Conservation (phyloP, 1,284 basidiomycete genomes). For the Stereum hirsutum region DNA sequence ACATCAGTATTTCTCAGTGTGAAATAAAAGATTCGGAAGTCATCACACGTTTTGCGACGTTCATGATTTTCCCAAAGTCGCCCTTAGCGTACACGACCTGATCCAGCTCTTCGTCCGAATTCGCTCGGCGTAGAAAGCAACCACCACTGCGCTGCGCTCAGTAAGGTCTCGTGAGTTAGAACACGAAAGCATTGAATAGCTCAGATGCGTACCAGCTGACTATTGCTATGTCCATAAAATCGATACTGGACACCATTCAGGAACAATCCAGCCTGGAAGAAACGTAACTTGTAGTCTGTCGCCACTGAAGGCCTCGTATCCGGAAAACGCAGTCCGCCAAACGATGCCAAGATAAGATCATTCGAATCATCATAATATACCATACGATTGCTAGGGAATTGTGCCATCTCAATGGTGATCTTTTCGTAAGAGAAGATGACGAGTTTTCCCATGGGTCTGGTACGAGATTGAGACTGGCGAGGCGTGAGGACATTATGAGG, state of each 20-base stretch:
- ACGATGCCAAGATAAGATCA: constrained; percentile 47
- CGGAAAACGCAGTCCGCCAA: constrained; percentile 42
- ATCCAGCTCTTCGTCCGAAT: constrained; percentile 45
- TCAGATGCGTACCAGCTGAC: constrained; percentile 39
- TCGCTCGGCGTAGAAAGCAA: constrained; percentile 49
- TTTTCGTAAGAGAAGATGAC: constrained; percentile 39
- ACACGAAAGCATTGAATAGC: not conserved
- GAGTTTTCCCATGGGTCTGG: constrained; percentile 28
- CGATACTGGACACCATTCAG: constrained; percentile 52
- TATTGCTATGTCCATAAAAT: constrained; percentile 63
- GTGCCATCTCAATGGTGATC: constrained; percentile 37
- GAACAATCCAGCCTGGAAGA: constrained; percentile 44
- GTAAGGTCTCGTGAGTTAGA: not conserved
- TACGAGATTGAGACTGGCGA: not conserved
- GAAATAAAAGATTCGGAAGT: not conserved
- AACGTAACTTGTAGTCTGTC: constrained; percentile 44
- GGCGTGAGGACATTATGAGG: constrained; percentile 15
- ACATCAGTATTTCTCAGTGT: not conserved
- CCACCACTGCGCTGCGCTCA: constrained; percentile 41
- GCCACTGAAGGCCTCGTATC: constrained; percentile 33
- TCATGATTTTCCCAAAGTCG: constrained; percentile 50
- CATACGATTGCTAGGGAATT: constrained; percentile 48
- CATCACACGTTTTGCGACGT: constrained; percentile 47
- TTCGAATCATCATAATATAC: constrained; percentile 41
- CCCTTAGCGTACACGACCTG: constrained; percentile 42